Conservation (phyloP, 1,284 basidiomycete genomes). For the Agroathelia rolfsii region DNA sequence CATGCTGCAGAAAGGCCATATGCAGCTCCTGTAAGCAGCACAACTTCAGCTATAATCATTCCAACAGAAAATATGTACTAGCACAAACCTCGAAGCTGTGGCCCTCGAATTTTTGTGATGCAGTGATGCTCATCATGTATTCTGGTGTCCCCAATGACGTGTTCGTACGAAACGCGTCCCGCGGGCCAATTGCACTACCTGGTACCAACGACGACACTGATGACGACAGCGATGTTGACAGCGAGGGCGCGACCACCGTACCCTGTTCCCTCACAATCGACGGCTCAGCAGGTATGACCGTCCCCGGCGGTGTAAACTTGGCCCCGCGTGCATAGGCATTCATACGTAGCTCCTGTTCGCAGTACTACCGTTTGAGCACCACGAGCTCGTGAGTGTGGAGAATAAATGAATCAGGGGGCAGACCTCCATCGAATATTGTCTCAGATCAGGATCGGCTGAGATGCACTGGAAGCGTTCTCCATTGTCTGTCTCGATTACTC, state of each 20-base stretch:
- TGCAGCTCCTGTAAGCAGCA: conserved; percentile 23
- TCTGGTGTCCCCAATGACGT: conserved; percentile 21
- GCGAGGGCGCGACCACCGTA: conserved; percentile 23
- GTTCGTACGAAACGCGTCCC: conserved; percentile 27
- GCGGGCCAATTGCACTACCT: conserved; percentile 8
- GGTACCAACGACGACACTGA: neutral
- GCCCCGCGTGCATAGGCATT: conserved; percentile 1
- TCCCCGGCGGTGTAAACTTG: neutral
- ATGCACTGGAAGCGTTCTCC: neutral
- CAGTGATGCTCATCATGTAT: conserved; percentile 18
- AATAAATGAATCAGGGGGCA: too few relatives aligned
- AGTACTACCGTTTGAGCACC: conserved; percentile 12
- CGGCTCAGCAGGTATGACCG: conserved; percentile 16
- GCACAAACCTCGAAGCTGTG: conserved; percentile 27
- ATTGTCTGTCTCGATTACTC: conserved; percentile 3
- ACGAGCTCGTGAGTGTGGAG: conserved; percentile 10
- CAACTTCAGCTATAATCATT: too few relatives aligned
- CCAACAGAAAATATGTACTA: conserved; percentile 1
- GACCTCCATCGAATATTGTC: too few relatives aligned
- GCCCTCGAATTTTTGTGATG: conserved; percentile 18
- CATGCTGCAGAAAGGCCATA: conserved; percentile 20
- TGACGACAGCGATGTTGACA: conserved; percentile 32
- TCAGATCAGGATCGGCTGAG: too few relatives aligned
- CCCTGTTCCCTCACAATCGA: conserved; percentile 24
- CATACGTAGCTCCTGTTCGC: conserved; percentile 5